Base-by-base conservation (phyloP, 805 yeast species). In the Candida berthetii region DNA sequence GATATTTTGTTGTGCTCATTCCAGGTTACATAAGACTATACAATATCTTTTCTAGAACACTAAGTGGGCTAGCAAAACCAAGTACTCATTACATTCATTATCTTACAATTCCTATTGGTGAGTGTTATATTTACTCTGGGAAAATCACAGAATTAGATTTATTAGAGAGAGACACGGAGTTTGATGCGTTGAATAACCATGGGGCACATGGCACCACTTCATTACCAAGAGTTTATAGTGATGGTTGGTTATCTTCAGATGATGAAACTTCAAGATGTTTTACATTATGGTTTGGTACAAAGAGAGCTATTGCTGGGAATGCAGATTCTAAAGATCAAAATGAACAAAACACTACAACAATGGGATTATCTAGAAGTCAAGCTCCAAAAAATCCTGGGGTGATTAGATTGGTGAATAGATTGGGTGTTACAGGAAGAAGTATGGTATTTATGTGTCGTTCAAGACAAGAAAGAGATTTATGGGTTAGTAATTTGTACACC, bases 171-270 rank as follows among this genome's bases (percentile, higher is more conserved):
- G 73, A 67, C 38, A 62, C 57, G 18, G 72, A 69, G 20, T 61
- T 69, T 36, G 78, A 79, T 42, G 64, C 65, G 3, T 56, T 61
- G 17, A 61, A 71, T 42, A 82, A 85, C 0, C 9, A 22, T 22
- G 9, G 25, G 8, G 9, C 25, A 22, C 25, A 22, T 22, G 85
- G 82, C 0, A 70, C 68, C 4, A 70, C 72, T 37, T 62, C 80
- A 0, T 55, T 84, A 25, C 96, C 97, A 0, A 65, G 95, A 29
- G 66, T 83, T 0, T 89, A 85, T 54, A 62, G 72, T 2, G 95
- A 89, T 60, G 96, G 96, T 0, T 84, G 95, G 88, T 74, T 71
- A 48, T 82, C 95, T 2, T 68, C 78, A 8, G 98, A 91, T 52
- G 85, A 81, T 37, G 93, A 86, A 48, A 50, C 70, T n/a, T 63